Conservation (phyloP, 495 filamentous ascomycete species). For the Immersiella caudata region DNA sequence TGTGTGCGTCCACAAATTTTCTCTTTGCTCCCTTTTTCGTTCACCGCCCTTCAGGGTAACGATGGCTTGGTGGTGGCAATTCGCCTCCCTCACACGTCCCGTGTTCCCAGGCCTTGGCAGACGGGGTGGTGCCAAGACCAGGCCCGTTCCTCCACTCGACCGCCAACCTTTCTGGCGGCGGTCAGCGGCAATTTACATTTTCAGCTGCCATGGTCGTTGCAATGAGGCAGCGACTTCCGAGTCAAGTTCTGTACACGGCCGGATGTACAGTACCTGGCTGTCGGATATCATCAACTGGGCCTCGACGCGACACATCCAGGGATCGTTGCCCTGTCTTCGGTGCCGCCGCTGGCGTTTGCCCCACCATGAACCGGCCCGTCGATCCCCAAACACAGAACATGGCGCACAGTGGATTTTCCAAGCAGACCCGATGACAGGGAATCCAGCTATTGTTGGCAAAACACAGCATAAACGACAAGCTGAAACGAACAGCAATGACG, state of each 20-base stretch:
- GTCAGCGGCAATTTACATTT: not conserved
- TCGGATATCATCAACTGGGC: not conserved
- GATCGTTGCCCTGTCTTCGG: not conserved
- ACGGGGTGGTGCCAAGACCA: not conserved
- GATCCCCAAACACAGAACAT: not conserved
- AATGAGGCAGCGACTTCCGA: not conserved
- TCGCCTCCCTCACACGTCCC: not conserved
- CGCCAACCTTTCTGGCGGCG: not conserved
- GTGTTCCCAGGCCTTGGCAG: not conserved
- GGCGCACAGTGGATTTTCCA: not conserved
- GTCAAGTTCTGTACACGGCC: not conserved
- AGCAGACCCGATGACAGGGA: not conserved
- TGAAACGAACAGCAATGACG: not conserved
- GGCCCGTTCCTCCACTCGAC: not conserved
- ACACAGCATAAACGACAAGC: not conserved
- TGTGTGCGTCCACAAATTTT: not conserved
- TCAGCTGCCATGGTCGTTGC: not conserved
- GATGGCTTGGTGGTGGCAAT: not conserved
- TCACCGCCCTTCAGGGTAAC: slow-evolving; percentile 3
- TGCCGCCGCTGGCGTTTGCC: not conserved
- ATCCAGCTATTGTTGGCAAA: not conserved
- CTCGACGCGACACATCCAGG: not conserved
- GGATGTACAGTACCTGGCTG: not conserved
- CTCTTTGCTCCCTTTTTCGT: not conserved
- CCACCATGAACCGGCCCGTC: not conserved